phyloP scores from a whole-genome alignment of 495 filamentous ascomycete species.

The Daldinia childiae region DNA sequence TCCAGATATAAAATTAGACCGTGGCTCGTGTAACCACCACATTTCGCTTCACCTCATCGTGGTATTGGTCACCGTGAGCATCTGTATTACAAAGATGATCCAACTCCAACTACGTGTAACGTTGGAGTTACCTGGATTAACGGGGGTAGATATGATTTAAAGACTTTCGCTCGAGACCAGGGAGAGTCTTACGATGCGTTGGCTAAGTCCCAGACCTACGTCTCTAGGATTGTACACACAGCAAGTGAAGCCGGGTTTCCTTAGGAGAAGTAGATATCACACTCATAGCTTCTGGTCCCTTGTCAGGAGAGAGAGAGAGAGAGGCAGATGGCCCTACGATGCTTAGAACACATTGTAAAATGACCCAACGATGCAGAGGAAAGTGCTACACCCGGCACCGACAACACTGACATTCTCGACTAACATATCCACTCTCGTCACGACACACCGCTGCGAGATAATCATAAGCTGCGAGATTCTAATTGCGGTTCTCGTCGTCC shows the following conservation, averaged over 20 bases:
- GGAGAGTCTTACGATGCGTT: constrained; percentile 19
- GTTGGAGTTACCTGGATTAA: constrained; percentile 24
- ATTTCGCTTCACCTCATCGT: constrained; percentile 27
- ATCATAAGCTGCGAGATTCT: constrained; percentile 18
- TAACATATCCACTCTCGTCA: constrained; percentile 5
- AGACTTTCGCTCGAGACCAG: constrained; percentile 13
- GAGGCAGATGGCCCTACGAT: background rate
- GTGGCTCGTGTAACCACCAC: constrained; percentile 32
- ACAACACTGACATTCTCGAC: constrained; percentile 6
- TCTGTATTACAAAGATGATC: constrained; percentile 25
- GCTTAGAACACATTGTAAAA: background rate
- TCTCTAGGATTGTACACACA: constrained; percentile 10
- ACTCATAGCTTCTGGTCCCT: background rate
- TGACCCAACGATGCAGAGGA: background rate
- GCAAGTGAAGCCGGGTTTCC: constrained; percentile 9
- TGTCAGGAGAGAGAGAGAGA: constrained; percentile 1
- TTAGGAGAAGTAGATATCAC: constrained; percentile 3
- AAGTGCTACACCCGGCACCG: background rate
- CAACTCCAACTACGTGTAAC: constrained; percentile 35
- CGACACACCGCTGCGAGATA: constrained; percentile 12
- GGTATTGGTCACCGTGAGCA: constrained; percentile 31
- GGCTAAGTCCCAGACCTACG: constrained; percentile 12
- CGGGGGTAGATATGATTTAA: constrained; percentile 25
- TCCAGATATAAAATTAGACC: constrained; percentile 34
- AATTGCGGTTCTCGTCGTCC: constrained; percentile 24